Evolutionary conservation across 208 protist genomes (phyloP).

Genomic region (Trypanosoma theileri): DNA sequence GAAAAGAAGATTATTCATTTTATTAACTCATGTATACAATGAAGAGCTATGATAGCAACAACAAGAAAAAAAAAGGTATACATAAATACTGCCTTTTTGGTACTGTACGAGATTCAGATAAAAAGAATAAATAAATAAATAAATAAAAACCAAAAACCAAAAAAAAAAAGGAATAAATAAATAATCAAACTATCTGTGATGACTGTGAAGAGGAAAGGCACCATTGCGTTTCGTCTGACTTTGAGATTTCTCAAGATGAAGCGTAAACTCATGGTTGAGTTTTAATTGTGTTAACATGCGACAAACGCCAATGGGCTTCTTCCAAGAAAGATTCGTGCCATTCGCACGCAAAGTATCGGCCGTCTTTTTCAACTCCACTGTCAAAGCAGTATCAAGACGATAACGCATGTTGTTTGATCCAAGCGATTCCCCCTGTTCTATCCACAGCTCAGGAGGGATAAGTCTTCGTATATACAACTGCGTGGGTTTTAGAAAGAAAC

Average conservation of each 20-base stretch:
- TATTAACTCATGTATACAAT: no score
- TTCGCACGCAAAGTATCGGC: conserved; percentile 18
- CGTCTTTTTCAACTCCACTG: conserved; percentile 18
- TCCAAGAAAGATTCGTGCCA: background rate
- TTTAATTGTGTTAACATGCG: conserved; percentile 31
- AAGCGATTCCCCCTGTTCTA: conserved; percentile 31
- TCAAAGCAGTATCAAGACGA: conserved; percentile 18
- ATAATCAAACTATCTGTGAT: conserved; percentile 21
- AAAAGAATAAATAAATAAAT: background rate
- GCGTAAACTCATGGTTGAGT: conserved; percentile 4
- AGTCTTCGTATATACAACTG: conserved; percentile 51
- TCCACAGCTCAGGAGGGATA: conserved; percentile 57
- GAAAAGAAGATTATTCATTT: background rate
- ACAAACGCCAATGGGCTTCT: conserved; percentile 26
- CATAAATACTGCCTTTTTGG: background rate
- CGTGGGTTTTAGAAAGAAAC: conserved; percentile 36
- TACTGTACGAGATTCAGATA: background rate
- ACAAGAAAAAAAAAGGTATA: conserved; percentile 3
- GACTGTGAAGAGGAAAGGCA: conserved; percentile 21
- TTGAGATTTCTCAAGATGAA: conserved; percentile 17
- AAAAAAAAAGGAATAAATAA: conserved; percentile 14
- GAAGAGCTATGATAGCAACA: background rate
- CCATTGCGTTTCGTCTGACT: conserved; percentile 5
- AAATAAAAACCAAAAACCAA: background rate
- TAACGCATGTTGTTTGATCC: conserved; percentile 1